phyloP scores from a whole-genome alignment of 2,329 filamentous ascomycete genomes.

The Aspergillus sp. region DNA sequence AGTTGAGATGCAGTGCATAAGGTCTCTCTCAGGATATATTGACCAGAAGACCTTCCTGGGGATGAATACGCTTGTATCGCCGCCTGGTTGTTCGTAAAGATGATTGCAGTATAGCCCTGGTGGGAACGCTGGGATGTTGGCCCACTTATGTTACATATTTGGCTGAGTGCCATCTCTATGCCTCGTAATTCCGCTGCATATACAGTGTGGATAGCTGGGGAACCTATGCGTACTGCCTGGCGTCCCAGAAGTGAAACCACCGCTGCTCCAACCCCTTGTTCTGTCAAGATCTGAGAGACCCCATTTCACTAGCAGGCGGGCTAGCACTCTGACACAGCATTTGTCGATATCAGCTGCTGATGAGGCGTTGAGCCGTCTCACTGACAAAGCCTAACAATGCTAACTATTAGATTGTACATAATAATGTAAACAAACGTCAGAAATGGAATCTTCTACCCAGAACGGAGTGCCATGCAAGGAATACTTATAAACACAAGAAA shows the following conservation, averaged over 20 bases:
- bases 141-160: neutral
- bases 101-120: neutral
- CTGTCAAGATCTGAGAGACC: no score
- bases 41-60: conserved; percentile 19
- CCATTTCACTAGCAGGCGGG: no score
- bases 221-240: neutral
- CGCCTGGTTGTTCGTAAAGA: conserved; percentile 28
- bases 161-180: neutral
- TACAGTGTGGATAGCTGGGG: neutral
- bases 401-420: no score
- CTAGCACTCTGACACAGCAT: no score
- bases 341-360: no score
- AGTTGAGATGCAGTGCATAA: neutral
- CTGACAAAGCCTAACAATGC: no score
- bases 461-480: no score
- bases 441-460: no score
- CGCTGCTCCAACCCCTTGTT: neutral
- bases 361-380: no score
- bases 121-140: neutral
- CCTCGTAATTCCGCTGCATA: neutral
- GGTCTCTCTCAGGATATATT: conserved; percentile 17
- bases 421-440: no score
- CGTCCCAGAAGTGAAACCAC: neutral
- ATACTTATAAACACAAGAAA: no score
- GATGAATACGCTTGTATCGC: conserved; percentile 22